Percentiles rank a stretch among this genome's conserved stretches.
Conservation (phyloP, 2,329 filamentous ascomycete species). For the Neonectria faginata region DNA sequence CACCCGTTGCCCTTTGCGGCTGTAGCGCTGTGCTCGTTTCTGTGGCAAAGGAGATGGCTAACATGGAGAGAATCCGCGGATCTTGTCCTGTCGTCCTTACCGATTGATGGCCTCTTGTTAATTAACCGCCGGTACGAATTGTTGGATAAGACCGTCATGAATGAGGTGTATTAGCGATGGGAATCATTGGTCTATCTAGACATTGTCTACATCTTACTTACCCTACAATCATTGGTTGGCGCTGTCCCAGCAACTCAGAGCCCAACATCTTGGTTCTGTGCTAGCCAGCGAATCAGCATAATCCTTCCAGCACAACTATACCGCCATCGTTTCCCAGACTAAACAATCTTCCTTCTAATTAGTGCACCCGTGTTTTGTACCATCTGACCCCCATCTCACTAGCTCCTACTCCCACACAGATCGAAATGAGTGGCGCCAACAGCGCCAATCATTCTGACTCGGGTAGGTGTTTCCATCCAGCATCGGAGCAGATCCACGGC, state of each 20-base stretch:
- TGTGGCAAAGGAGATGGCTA: constrained; percentile 11
- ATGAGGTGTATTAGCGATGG: not conserved
- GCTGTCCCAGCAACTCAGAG: not conserved
- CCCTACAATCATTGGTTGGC: not conserved
- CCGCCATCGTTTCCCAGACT: not conserved
- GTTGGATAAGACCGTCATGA: not conserved
- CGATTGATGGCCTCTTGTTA: constrained; percentile 5
- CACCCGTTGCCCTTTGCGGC: constrained; percentile 4
- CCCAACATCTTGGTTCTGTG: not conserved
- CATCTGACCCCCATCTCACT: not conserved
- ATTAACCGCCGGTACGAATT: not conserved
- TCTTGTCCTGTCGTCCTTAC: constrained; percentile 7
- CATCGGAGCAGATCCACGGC: not conserved
- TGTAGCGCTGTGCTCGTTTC: constrained; percentile 2
- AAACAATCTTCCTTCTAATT: not conserved
- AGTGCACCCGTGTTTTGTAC: not conserved
- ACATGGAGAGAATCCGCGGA: not conserved
- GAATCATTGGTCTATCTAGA: not conserved
- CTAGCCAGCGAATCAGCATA: not conserved
- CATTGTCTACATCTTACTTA: not conserved
- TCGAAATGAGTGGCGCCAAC: constrained; percentile 41
- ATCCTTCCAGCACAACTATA: not conserved
- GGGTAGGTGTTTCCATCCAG: not conserved
- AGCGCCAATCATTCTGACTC: constrained; percentile 16
- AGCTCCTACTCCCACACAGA: constrained; percentile 16